Conservation (phyloP, 495 filamentous ascomycete species). For the Penicillium psychrofluorescens region DNA sequence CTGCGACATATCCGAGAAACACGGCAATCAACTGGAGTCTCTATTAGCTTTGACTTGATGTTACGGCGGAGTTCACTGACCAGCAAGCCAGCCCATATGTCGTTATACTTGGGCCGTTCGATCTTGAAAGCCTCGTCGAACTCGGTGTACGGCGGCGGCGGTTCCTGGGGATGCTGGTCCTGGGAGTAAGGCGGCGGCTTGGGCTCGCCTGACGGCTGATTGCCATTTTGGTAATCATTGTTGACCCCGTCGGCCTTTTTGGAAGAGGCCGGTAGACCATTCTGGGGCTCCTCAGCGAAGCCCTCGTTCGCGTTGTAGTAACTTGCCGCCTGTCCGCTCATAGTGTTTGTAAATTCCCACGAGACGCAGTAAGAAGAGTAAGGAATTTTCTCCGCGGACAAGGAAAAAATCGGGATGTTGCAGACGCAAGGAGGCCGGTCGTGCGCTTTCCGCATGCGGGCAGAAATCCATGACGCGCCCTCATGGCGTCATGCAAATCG, state of each 20-base stretch:
- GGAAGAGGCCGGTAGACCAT: not conserved
- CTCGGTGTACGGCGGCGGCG: conserved; percentile 22
- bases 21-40: conserved; percentile 55
- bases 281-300: conserved; percentile 15
- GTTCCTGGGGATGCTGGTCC: conserved; percentile 11
- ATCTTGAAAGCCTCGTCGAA: conserved; percentile 79
- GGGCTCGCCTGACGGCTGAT: conserved; percentile 10
- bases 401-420: conserved; percentile 3
- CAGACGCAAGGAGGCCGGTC: conserved; percentile 8
- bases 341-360: conserved; percentile 11
- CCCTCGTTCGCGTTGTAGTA: conserved; percentile 31
- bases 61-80: conserved; percentile 27
- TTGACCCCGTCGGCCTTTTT: not conserved
- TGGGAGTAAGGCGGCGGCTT: not conserved
- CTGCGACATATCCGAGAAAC: conserved; percentile 67
- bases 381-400: not conserved
- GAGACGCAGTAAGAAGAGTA: not conserved
- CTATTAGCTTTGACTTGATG: conserved; percentile 2
- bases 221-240: conserved; percentile 8
- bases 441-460: conserved; percentile 5
- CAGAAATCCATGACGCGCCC: conserved; percentile 10
- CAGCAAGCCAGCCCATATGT: conserved; percentile 78
- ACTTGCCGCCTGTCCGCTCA: conserved; percentile 38
- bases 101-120: conserved; percentile 78
- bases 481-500: not conserved